phyloP scores from a whole-genome alignment of 805 yeast species.

The Suhomyces faveliae region DNA sequence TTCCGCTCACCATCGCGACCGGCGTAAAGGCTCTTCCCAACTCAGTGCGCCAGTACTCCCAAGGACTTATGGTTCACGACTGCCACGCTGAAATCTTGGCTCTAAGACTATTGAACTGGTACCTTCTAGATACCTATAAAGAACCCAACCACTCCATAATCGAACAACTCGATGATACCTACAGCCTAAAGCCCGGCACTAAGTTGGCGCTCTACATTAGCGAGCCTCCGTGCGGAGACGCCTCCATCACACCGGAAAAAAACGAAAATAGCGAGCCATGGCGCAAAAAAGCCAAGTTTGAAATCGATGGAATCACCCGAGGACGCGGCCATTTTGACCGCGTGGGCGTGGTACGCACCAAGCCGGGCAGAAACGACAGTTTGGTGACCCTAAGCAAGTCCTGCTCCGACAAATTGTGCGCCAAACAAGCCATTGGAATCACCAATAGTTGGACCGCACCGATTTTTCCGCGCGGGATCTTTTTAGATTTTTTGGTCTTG shows the following conservation, averaged over 20 bases:
- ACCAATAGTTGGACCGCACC: constrained; percentile 45
- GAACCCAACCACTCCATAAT: constrained; percentile 11
- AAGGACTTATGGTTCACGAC: constrained; percentile 77
- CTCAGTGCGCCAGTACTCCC: constrained; percentile 35
- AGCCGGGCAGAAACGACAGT: constrained; percentile 89
- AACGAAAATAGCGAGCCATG: constrained; percentile 24
- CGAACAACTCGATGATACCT: constrained; percentile 19
- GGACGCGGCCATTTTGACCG: constrained; percentile 62
- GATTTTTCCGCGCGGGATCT: constrained; percentile 34
- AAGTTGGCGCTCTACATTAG: constrained; percentile 62
- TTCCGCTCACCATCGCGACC: constrained; percentile 58
- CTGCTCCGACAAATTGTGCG: constrained; percentile 80
- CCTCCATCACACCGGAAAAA: constrained; percentile 42
- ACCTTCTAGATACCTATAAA: constrained; percentile 49
- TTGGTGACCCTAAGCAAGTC: constrained; percentile 72
- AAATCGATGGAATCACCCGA: constrained; percentile 29
- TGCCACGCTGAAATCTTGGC: constrained; percentile 86
- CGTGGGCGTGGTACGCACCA: constrained; percentile 76
- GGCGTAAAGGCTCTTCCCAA: constrained; percentile 83
- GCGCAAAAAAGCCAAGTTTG: constrained; percentile 9
- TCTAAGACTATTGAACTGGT: constrained; percentile 66
- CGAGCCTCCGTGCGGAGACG: constrained; percentile 90
- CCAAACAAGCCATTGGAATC: constrained; percentile 59
- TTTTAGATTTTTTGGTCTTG: constrained; percentile 50
- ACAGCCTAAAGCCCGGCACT: constrained; percentile 32